Base-by-base conservation (phyloP, 352 stramenopile species). In the Pythium brachiatum region DNA sequence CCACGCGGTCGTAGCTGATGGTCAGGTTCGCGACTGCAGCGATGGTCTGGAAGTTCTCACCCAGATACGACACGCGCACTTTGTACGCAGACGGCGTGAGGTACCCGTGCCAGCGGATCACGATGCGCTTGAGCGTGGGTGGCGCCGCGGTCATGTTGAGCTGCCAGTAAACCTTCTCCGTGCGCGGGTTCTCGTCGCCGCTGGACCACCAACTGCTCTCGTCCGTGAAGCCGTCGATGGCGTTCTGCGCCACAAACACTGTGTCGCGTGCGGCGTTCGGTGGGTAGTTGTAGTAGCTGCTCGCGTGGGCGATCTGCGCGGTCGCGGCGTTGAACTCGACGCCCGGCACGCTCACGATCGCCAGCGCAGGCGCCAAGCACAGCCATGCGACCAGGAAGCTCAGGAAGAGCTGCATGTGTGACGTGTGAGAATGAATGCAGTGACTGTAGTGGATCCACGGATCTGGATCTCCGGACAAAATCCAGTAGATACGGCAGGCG, bases 181-280 rank as follows among this genome's bases (percentile, higher is more conserved):
- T 20, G 27, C 39, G 68, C 2, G 31, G 7, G 36, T 68, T 53
- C 43, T 78, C 65, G 44, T 84, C 72, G 34, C 80, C 84, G 5
- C 75, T 75, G 3, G 82, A 89, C 84, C 84, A 94, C 84, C 84
- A 94, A 53, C 84, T 93, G 56, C 75, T 90, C 57, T 86, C 69
- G 54, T 78, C 73, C 5, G 80, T 55, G 44, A 92, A 85, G 23
- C 84, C 84, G 58, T 93, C 84, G 64, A 89, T 83, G 20, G 79
- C 84, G 48, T 90, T 90, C 32, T 72, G 53, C 0, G 82, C 74
- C 3, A 90, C 62, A 58, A 83, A 92, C 31, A 55, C 62, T 20
- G 72, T 84, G 70, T 94, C 82, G 44, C 78, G 67, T 21, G 90
- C 52, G 18, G 68, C 54, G 48, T 94, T 94, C 6, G 82, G 79